Percentiles rank a stretch among this genome's conserved stretches.
These are phyloP conservation scores for Elasticomyces elasticus DNA, from an alignment of 495 filamentous ascomycete species.

Conservation along the genomic window DNA sequence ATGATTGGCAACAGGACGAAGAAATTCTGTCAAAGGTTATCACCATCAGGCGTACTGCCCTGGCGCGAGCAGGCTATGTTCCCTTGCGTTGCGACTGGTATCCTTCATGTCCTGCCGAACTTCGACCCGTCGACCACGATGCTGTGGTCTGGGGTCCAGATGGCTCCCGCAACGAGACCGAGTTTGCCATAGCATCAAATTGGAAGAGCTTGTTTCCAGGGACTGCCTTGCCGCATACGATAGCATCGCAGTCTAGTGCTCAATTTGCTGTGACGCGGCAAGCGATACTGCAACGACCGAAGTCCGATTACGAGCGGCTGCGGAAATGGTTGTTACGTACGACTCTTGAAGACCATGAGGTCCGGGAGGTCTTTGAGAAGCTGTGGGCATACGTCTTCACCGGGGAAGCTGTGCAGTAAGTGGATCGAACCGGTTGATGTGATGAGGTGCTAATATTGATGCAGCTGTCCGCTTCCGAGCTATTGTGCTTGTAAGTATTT, in stretches of 20 bases:
- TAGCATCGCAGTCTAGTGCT: conserved; percentile 44
- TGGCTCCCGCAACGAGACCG: background rate
- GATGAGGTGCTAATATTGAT: background rate
- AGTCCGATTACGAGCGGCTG: conserved; percentile 50
- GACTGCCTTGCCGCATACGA: conserved; percentile 46
- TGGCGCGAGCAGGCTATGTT: conserved; percentile 39
- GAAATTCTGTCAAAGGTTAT: background rate
- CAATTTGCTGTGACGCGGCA: conserved; percentile 48
- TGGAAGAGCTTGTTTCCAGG: conserved; percentile 34
- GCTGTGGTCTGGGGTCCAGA: conserved; percentile 1
- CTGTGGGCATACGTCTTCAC: conserved; percentile 64
- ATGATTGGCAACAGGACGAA: conserved; percentile 43
- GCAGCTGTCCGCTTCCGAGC: conserved; percentile 6
- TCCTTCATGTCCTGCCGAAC: conserved; percentile 43
- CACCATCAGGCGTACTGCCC: conserved; percentile 34
- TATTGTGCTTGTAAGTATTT: conserved; percentile 8
- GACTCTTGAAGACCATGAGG: conserved; percentile 52
- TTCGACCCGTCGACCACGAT: conserved; percentile 42
- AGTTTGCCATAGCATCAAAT: conserved; percentile 26
- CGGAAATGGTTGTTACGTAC: conserved; percentile 59
- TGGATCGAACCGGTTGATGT: background rate
- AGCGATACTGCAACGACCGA: conserved; percentile 43
- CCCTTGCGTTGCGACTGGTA: conserved; percentile 42
- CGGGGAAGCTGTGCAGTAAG: conserved; percentile 15
- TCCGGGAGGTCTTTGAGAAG: conserved; percentile 65